Evolutionary conservation across 495 filamentous ascomycete species (phyloP), one percentile per base, ranked within the genome.

Genomic region (Aspergillus bertholletiae): DNA sequence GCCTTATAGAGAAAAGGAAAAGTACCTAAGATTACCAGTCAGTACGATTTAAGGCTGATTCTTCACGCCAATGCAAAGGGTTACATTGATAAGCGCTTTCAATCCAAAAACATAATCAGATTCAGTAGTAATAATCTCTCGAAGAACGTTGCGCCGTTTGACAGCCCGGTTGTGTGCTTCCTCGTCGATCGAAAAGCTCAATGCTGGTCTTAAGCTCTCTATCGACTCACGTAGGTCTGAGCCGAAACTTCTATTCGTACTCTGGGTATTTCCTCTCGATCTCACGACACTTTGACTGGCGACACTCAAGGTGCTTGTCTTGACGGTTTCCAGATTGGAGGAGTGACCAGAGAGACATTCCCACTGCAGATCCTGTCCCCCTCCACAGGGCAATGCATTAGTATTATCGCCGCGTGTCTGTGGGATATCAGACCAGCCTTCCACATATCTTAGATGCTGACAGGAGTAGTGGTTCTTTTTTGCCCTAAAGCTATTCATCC

Each of bases 81-180:
- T n/a, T 74, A 96, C 94, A 65, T 92, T 90, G 60, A 87, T 83
- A 53, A 98, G 75, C 47, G 92, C 88, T 61, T 89, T 89, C 49
- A 97, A 68, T 56, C 96, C 93, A 17, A 82, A 83, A 51, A 97
- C 82, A 71, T 97, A 97, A 59, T 88, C 85, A 62, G 92, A 87
- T 69, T 97, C 94, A 0, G 91, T 93, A 40, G 69, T 79, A 49
- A 96, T 79, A 18, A 98, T 72, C 67, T 98, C 94, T 58, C 90
- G 88, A 37, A 97, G 65, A 18, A 92, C 84, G 52, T 83, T 82
- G 9, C 89, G 84, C 48, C 94, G 80, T 59, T 91, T 87, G 37
- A 87, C 62, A 12, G 90, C 79, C 21, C 94, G 79, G 49, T 81
- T 80, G 40, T 81, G 81, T 22, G 87, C 86, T n/a, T 76, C 85